Base-by-base conservation (phyloP, 768 basidiomycete genomes). In the Boletus rex-veris region DNA sequence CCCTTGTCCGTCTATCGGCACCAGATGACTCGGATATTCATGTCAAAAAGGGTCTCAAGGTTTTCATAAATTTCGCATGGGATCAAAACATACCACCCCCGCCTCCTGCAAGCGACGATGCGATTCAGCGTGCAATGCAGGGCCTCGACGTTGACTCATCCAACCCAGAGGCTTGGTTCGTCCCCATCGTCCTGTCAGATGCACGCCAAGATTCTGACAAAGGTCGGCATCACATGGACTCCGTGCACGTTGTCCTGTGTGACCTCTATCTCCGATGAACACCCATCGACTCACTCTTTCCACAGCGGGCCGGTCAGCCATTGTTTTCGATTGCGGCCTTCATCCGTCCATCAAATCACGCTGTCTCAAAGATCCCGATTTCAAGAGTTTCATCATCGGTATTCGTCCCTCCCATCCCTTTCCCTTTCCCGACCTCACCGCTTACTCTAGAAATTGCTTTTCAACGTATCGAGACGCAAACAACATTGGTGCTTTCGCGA, bases 21-120 rank as follows among this genome's bases (percentile, higher is more conserved):
- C 39, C 55, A 9, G 55, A 43, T 38, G 30, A 55, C 16, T 52
- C 52, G 21, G 48, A n/a, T 4, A 9, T 51, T 6, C 57, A 39
- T 8, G 70, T 86, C 18, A 73, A 78, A 11, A 68, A 74, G 35
- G 79, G 77, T 24, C 66, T 71, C 55, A 90, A 92, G 69, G 68
- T 90, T 33, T 92, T 92, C 65, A 71, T 90, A 30, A 92, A 92
- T 61, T 72, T 92, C 14, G 81, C 83, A 16, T 91, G 83, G 80
- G 87, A 88, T 52, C 18, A 71, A 10, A 78, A 83, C 54, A 80
- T 90, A 0, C 89, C 89, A 4, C 76, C 84, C 0, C 88, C 89
- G 0, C 85, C 86, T 11, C 71, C 77, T n/a, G 80, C 74, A 1
- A 78, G 69, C 56, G 81, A 86, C 56, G 80, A 82, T 14, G 76